Evolutionary conservation across 2,329 filamentous ascomycete genomes (phyloP).

Genomic region (Fusarium papillatum): DNA sequence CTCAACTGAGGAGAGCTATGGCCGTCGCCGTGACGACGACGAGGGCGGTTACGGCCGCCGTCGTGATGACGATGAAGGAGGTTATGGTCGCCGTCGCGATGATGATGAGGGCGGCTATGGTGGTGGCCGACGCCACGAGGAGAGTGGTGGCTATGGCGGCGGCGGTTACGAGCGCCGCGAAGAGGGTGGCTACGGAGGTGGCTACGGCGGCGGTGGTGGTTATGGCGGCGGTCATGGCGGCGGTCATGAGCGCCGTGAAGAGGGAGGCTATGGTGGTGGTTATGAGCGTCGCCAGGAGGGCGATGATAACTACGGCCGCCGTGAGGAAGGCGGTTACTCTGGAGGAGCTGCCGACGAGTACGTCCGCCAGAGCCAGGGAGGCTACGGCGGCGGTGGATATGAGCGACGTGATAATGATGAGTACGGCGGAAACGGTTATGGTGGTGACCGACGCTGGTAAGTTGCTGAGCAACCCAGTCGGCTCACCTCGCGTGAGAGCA

Average conservation of each 20-base stretch:
- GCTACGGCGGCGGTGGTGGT: constrained; percentile 40
- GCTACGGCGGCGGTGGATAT: constrained; percentile 20
- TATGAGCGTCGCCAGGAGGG: constrained; percentile 36
- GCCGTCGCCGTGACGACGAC: constrained; percentile 42
- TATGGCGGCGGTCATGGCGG: constrained; percentile 10
- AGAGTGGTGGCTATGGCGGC: constrained; percentile 36
- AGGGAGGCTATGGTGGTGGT: constrained; percentile 25
- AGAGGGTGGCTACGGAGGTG: constrained; percentile 31
- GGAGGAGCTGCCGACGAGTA: constrained; percentile 43
- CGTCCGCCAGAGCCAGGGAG: constrained; percentile 35
- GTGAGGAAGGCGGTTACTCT: constrained; percentile 45
- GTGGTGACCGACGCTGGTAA: constrained; percentile 44
- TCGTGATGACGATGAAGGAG: background rate
- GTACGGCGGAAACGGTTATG: constrained; percentile 34
- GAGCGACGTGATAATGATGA: constrained; percentile 26
- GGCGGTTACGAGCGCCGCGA: constrained; percentile 38
- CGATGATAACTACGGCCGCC: constrained; percentile 39
- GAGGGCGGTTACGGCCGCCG: constrained; percentile 30
- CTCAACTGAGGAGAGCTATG: constrained; percentile 48
- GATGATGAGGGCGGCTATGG: constrained; percentile 38
- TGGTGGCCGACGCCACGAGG: constrained; percentile 21
- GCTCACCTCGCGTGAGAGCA: background rate
- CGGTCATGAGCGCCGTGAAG: constrained; percentile 10
- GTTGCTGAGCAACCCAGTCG: constrained; percentile 1
- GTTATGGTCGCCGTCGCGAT: constrained; percentile 31